phyloP scores from a whole-genome alignment of 2,329 filamentous ascomycete species.

The Alternaria ethzedia region DNA sequence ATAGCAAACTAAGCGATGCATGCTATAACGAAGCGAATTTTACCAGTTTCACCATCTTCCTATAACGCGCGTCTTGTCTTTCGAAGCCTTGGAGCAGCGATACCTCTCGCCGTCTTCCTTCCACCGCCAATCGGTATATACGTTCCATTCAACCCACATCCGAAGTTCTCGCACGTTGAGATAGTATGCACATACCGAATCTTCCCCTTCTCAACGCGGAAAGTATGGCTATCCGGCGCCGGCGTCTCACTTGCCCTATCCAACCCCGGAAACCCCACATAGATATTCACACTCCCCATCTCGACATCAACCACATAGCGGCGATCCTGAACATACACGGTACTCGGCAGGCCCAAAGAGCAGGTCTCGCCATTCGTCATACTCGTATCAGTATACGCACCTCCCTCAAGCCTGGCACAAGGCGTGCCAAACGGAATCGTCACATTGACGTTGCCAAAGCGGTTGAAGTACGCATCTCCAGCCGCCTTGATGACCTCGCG shows the following conservation, averaged over 20 bases:
- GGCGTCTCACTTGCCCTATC: constrained; percentile 18
- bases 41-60: too few relatives aligned
- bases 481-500: constrained; percentile 29
- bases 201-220: constrained; percentile 34
- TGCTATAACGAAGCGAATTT: too few relatives aligned
- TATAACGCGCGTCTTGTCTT: not conserved
- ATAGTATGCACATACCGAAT: constrained; percentile 31
- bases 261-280: constrained; percentile 29
- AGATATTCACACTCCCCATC: constrained; percentile 33
- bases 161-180: constrained; percentile 27
- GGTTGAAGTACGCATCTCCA: constrained; percentile 32
- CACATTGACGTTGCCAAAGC: constrained; percentile 21
- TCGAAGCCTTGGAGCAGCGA: not conserved
- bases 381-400: constrained; percentile 27
- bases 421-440: constrained; percentile 32
- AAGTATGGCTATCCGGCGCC: constrained; percentile 33
- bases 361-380: constrained; percentile 23
- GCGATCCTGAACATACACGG: constrained; percentile 25
- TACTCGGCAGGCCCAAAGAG: constrained; percentile 29
- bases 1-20: not conserved
- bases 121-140: constrained; percentile 9
- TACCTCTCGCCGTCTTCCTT: not conserved
- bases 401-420: constrained; percentile 35
- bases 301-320: constrained; percentile 36
- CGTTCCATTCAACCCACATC: constrained; percentile 25